Base-by-base conservation (phyloP, 2,329 filamentous ascomycete genomes). In the Colletotrichum destructivum region DNA sequence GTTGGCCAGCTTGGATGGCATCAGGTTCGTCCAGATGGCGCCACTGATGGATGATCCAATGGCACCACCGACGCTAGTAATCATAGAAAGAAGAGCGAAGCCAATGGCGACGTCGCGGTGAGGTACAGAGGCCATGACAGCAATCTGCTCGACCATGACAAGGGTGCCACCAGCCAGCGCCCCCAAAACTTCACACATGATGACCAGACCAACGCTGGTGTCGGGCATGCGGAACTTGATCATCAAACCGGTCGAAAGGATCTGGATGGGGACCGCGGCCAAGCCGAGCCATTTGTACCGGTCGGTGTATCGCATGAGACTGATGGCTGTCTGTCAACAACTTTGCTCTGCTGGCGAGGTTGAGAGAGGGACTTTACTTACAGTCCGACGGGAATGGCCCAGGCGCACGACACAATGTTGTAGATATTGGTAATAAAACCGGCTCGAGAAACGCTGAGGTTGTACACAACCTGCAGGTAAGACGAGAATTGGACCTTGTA, bases 61-160 rank as follows among this genome's bases (percentile, higher is more conserved):
- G 0, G 79, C 77, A 57, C 77, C 77, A 9, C 81, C 80, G 21
- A 81, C 76, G 46, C 75, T 78, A 4, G 77, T 76, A 38, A 79
- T 77, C 18, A 82, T 74, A 31, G 73, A 69, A 1, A 80, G 76
- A 8, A 82, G 70, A 13, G 81, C 80, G 11, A 83, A 76, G 0
- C 77, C 78, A 0, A 79, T 76, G 15, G 82, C 80, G 38, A 81
- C 77, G 60, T 80, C 63, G 21, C 77, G 70, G 72, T 83, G 82
- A 8, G 76, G 72, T 8, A 78, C 75, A 2, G 79, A 77, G 0
- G 81, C 78, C 66, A 81, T 77, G 38, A 81, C 77, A 8, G 81
- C 79, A 56, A 82, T 76, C 66, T 82, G 79, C 66, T 89, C 85
- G 55, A 85, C 85, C 62, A 91, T 88, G 69, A 75, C 74, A 23